A percentile compares a stretch with the other conserved stretches of the same genome.
phyloP scores from a whole-genome alignment of 106 monocot species.

The Dendrobium officinale region DNA sequence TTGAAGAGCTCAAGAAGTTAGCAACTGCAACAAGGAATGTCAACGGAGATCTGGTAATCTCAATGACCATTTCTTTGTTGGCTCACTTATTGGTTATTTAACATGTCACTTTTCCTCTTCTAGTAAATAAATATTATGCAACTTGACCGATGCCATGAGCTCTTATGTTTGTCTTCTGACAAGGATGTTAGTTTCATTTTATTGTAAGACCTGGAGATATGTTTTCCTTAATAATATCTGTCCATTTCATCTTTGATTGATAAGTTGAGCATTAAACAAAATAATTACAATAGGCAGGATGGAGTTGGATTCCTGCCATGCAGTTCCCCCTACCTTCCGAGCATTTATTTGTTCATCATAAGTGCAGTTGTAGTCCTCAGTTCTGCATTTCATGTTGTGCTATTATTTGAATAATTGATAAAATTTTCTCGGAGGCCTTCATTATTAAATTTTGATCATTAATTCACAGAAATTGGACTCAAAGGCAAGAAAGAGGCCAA shows the following conservation, averaged over 20 bases:
- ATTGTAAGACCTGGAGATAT: neutral
- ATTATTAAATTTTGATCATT: neutral
- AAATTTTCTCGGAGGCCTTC: neutral
- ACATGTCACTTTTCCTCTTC: neutral
- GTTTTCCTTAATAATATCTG: too few relatives aligned
- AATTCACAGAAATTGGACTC: slow-evolving; percentile 29
- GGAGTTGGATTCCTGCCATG: neutral
- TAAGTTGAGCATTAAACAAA: neutral
- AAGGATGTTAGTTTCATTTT: neutral
- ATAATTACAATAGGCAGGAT: neutral
- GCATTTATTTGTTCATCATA: neutral
- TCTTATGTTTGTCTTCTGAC: neutral
- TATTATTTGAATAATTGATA: neutral
- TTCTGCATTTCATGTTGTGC: neutral
- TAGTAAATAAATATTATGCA: neutral
- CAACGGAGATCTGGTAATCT: slow-evolving; percentile 26
- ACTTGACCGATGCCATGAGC: neutral
- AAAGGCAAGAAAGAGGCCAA: slow-evolving; percentile 49
- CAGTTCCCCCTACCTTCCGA: neutral
- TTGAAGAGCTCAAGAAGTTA: slow-evolving; percentile 62
- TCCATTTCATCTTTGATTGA: neutral
- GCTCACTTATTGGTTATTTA: neutral
- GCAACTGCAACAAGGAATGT: slow-evolving; percentile 24
- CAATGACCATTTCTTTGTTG: neutral
- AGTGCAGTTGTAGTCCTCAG: neutral